Conservation (phyloP, 2,329 filamentous ascomycete species). For the Trichoderma arundinaceum region DNA sequence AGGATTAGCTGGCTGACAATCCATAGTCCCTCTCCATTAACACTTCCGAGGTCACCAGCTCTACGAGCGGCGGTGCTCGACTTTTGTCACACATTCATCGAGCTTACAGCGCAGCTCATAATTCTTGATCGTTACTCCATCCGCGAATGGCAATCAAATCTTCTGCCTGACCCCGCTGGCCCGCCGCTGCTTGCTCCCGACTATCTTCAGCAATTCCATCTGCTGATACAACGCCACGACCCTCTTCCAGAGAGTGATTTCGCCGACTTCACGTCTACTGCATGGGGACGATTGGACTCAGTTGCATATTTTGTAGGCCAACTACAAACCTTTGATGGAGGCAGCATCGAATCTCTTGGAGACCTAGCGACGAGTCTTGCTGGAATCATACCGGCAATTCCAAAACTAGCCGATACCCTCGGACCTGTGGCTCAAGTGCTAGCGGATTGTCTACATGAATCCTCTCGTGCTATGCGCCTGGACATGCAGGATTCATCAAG, state of each 20-base stretch:
- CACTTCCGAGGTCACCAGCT: conserved; percentile 36
- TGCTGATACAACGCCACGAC: conserved; percentile 37
- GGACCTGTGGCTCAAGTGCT: conserved; percentile 46
- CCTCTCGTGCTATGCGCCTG: conserved; percentile 36
- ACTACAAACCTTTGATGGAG: conserved; percentile 51
- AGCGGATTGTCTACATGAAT: conserved; percentile 43
- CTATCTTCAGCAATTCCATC: conserved; percentile 55
- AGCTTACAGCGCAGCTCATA: conserved; percentile 59
- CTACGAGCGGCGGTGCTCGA: conserved; percentile 42
- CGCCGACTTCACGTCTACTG: conserved; percentile 30
- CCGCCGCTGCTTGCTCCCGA: conserved; percentile 39
- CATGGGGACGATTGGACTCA: conserved; percentile 35
- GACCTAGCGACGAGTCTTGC: conserved; percentile 51
- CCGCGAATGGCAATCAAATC: conserved; percentile 32
- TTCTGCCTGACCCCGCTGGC: conserved; percentile 29
- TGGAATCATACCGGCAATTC: conserved; percentile 50
- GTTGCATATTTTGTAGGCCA: conserved; percentile 48
- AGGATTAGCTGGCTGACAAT: neutral
- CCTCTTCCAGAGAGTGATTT: conserved; percentile 31
- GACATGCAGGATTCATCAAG: conserved; percentile 35
- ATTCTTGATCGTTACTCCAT: conserved; percentile 50
- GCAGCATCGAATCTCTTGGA: conserved; percentile 51
- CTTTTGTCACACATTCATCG: conserved; percentile 53
- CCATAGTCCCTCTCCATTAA: conserved; percentile 39
- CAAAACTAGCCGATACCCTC: conserved; percentile 55